phyloP scores from a whole-genome alignment of 345 rosid species.

The Ailanthus altissimus region DNA sequence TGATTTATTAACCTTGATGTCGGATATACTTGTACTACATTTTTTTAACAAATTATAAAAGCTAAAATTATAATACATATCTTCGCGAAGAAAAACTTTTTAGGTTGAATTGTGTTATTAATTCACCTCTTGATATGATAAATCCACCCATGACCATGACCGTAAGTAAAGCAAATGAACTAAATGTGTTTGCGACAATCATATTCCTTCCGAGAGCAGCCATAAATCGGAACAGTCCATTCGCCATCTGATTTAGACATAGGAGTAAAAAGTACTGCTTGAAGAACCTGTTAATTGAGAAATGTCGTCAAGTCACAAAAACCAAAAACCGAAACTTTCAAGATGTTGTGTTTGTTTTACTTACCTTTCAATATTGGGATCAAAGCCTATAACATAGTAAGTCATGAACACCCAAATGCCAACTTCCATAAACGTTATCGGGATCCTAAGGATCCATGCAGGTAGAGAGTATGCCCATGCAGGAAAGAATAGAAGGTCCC shows the following conservation, averaged over 20 bases:
- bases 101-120: neutral
- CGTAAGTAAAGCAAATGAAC: slow-evolving; percentile 49
- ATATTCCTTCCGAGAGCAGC: slow-evolving; percentile 61
- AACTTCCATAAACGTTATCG: slow-evolving; percentile 59
- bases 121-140: slow-evolving; percentile 54
- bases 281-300: slow-evolving; percentile 48
- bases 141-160: slow-evolving; percentile 63
- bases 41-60: no score
- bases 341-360: neutral
- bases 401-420: slow-evolving; percentile 59
- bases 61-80: no score
- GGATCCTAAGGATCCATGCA: slow-evolving; percentile 81
- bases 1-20: no score
- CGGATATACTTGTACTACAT: no score
- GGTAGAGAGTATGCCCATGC: slow-evolving; percentile 90
- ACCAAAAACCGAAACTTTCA: neutral
- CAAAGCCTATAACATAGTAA: slow-evolving; percentile 58
- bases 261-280: slow-evolving; percentile 53
- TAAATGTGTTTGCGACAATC: slow-evolving; percentile 61
- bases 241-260: slow-evolving; percentile 54
- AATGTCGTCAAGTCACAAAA: slow-evolving; percentile 11
- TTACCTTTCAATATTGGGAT: slow-evolving; percentile 51
- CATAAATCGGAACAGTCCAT: slow-evolving; percentile 53
- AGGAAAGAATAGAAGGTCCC: slow-evolving; percentile 80
- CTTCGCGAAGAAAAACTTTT: no score